Evolutionary conservation across 176 grass and related monocot species (phyloP).

Genomic region (Elaeis guineensis): DNA sequence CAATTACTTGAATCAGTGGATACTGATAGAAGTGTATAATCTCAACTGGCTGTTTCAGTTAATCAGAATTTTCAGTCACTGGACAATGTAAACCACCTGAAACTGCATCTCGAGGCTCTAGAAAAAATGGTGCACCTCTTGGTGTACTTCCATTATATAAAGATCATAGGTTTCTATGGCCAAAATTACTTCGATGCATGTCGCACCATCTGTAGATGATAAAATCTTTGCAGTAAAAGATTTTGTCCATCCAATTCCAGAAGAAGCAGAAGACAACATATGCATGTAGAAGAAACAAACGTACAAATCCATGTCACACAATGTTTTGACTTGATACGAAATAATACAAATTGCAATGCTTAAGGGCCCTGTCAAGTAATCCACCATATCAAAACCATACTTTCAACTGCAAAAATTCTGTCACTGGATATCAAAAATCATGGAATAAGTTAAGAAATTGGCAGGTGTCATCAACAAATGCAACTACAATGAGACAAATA

Average conservation of each 20-base stretch:
- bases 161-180: conserved; percentile 20
- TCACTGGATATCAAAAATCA: neutral
- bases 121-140: conserved; percentile 1
- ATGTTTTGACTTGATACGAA: too few relatives aligned
- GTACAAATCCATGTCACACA: too few relatives aligned
- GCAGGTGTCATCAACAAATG: too few relatives aligned
- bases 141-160: conserved; percentile 22
- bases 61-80: conserved; percentile 23
- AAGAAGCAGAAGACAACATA: too few relatives aligned
- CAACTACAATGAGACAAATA: too few relatives aligned
- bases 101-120: conserved; percentile 17
- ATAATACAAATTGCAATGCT: too few relatives aligned
- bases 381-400: neutral
- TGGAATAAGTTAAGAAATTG: too few relatives aligned
- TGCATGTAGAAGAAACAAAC: too few relatives aligned
- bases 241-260: too few relatives aligned
- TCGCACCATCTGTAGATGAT: too few relatives aligned
- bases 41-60: conserved; percentile 1
- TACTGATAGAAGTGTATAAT: conserved; percentile 68
- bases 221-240: too few relatives aligned
- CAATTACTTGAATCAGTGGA: conserved; percentile 72
- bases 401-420: conserved; percentile 24
- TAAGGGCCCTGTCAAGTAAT: conserved; percentile 10
- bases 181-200: conserved; percentile 2
- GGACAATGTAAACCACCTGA: conserved; percentile 35